phyloP scores from a whole-genome alignment of 2,329 filamentous ascomycete species.

The Cytospora piceicola region DNA sequence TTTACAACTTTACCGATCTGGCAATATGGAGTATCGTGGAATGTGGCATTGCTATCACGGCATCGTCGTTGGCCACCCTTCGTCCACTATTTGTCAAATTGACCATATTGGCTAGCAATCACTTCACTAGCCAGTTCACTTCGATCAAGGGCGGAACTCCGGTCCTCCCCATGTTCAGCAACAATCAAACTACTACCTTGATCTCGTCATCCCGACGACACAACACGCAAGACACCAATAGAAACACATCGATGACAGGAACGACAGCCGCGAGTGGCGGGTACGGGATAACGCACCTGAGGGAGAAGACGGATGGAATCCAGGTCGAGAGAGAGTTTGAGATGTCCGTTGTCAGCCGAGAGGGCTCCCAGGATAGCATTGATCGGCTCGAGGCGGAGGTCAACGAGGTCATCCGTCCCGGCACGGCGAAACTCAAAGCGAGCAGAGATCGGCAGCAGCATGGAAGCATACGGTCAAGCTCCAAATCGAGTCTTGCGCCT shows the following conservation, averaged over 20 bases:
- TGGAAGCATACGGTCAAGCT: conserved; percentile 8
- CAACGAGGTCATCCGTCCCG: conserved; percentile 24
- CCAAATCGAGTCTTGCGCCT: conserved; percentile 13
- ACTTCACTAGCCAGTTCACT: conserved; percentile 24
- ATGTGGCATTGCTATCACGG: conserved; percentile 45
- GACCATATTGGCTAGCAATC: conserved; percentile 21
- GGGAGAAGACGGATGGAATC: conserved; percentile 18
- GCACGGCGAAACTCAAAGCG: conserved; percentile 8
- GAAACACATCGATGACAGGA: conserved; percentile 11
- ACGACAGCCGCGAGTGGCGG: background rate
- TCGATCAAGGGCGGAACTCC: conserved; percentile 8
- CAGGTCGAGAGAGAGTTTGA: conserved; percentile 28
- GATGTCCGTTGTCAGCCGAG: conserved; percentile 28
- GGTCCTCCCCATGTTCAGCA: conserved; percentile 26
- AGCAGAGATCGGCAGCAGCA: conserved; percentile 18
- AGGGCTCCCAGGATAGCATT: conserved; percentile 22
- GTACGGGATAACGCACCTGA: background rate
- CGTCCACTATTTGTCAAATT: conserved; percentile 28
- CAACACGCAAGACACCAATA: conserved; percentile 13
- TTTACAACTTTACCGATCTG: conserved; percentile 47
- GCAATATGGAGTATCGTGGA: conserved; percentile 51
- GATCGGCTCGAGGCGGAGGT: conserved; percentile 25
- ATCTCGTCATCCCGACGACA: conserved; percentile 21
- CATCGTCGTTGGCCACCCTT: conserved; percentile 45
- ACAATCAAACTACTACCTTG: conserved; percentile 21